Base-by-base conservation (phyloP, 805 yeast species). In the Maudiozyma turicensis region DNA sequence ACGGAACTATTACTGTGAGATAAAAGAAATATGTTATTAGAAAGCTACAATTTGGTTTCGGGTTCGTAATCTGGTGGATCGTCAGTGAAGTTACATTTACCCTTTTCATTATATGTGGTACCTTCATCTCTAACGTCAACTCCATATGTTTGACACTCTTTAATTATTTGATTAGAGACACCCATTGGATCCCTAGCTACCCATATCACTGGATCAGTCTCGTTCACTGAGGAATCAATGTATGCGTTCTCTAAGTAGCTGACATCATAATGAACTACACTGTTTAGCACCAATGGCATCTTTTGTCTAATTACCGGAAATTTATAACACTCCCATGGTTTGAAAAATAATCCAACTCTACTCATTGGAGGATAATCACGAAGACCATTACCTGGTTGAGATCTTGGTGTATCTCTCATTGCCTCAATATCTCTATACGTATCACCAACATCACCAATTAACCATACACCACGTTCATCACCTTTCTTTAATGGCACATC, bases 61-160 rank as follows among this genome's bases (percentile, higher is more conserved):
- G 51, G 52, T 57, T 78, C 82, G 61, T 78, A 84, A 45, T 77
- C 77, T 4, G 93, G 93, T 46, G 93, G 93, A 47, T 80, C 77
- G 39, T 84, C 86, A 30, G 76, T 70, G 56, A 72, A 81, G 6
- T 61, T 63, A 20, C 76, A 65, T 47, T 70, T 70, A 41, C 80
- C 82, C 69, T 81, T 78, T 43, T 79, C 87, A 55, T 79, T 73
- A 52, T 72, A 75, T 5, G 66, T 63, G 6, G 93, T 81, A 55
- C 77, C 72, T 14, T 71, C 80, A 59, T 84, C 82, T 40, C 72
- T 67, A 6, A 81, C 81, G 50, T 72, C 72, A 28, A 82, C 76
- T 35, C 60, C 62, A 44, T 72, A 72, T 31, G 76, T 80, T n/a
- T 72, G 65, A 10, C 85, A 80, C 54, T 74, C 74, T 35, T 69